A percentile compares a stretch with the other conserved stretches of the same genome.
phyloP scores from a whole-genome alignment of 345 rosid species.

The Corymbia maculata region DNA sequence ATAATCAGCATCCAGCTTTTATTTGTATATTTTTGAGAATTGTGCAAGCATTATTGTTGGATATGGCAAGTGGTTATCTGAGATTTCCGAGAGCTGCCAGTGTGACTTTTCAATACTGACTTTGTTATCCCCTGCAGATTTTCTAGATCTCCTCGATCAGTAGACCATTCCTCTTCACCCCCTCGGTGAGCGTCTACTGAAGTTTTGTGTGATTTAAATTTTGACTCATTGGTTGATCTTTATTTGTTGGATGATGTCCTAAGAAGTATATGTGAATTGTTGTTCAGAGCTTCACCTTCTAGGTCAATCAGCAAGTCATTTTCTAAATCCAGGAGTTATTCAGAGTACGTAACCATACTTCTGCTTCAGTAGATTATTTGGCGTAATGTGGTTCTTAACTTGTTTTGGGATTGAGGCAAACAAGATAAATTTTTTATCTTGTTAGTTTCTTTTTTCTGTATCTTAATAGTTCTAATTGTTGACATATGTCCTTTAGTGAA shows the following conservation, averaged over 20 bases:
- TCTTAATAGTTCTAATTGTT: not conserved
- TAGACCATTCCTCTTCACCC: constrained; percentile 23
- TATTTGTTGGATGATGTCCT: not conserved
- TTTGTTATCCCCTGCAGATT: constrained; percentile 11
- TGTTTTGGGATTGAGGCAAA: not conserved
- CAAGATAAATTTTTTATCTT: not conserved
- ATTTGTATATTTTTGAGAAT: not conserved
- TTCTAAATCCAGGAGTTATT: constrained; percentile 59
- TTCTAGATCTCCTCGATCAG: constrained; percentile 24
- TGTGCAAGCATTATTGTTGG: not conserved
- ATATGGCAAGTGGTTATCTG: not conserved
- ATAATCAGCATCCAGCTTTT: not conserved
- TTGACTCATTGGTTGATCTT: not conserved
- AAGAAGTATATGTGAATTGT: not conserved
- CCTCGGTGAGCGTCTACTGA: constrained; percentile 11
- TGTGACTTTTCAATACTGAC: not conserved
- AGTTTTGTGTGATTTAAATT: not conserved
- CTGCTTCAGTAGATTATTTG: not conserved
- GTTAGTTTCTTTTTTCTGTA: not conserved
- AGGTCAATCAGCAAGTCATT: constrained; percentile 39
- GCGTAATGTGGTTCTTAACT: not conserved
- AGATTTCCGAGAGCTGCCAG: not conserved
- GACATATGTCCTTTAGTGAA: constrained; percentile 7
- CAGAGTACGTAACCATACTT: constrained; percentile 28
- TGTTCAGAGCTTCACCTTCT: constrained; percentile 45